Conservation (phyloP, 75 land plant species). For the Pinus taeda region DNA sequence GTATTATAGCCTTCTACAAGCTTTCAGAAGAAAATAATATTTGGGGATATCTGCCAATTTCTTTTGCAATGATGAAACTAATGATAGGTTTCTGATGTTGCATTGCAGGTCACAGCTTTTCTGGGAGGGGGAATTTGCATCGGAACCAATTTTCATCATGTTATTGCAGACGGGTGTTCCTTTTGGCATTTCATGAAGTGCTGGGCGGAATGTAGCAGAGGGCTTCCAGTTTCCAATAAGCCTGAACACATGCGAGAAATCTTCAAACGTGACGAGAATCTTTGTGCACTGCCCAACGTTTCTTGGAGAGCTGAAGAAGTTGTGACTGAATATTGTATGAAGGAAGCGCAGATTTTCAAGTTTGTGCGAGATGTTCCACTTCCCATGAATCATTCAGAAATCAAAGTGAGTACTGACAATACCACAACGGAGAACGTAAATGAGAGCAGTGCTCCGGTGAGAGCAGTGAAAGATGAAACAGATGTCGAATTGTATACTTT, state of each 20-base stretch:
- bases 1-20: neutral
- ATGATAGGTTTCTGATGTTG: neutral
- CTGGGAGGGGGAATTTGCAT: neutral
- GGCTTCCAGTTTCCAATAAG: neutral
- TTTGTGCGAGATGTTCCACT: no score
- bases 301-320: no score
- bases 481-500: no score
- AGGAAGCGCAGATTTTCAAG: no score
- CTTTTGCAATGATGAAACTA: neutral
- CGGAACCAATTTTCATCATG: neutral
- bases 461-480: no score
- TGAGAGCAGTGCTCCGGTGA: no score
- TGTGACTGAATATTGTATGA: no score
- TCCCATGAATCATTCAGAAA: no score
- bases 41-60: neutral
- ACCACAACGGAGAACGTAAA: no score
- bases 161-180: neutral
- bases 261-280: no score
- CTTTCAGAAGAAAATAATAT: neutral
- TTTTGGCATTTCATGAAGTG: constrained; percentile 19
- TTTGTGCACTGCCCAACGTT: no score
- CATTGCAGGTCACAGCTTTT: constrained; percentile 5
- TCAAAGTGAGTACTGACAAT: no score
- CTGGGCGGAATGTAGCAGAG: constrained; percentile 6
- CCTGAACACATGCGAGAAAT: neutral